phyloP scores from a whole-genome alignment of 495 filamentous ascomycete genomes.

The Penicillium silybi region DNA sequence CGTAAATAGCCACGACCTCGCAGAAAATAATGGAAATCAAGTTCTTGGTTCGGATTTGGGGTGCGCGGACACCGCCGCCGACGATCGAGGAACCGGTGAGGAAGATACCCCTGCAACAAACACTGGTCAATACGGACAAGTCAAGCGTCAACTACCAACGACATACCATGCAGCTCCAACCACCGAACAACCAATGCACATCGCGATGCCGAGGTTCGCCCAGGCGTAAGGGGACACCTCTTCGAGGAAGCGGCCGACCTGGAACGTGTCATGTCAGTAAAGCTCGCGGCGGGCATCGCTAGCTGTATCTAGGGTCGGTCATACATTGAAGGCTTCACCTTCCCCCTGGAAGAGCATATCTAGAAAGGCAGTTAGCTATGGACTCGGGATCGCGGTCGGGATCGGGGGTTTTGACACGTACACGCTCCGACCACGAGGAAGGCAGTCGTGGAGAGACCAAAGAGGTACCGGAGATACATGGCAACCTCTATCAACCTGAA shows the following conservation, averaged over 20 bases:
- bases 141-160: background rate
- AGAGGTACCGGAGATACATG: constrained; percentile 60
- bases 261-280: constrained; percentile 23
- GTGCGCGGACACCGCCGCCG: constrained; percentile 92
- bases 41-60: constrained; percentile 97
- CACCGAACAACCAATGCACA: constrained; percentile 93
- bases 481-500: constrained; percentile 30
- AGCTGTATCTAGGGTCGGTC: constrained; percentile 17
- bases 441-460: constrained; percentile 64
- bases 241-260: constrained; percentile 95
- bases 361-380: constrained; percentile 41
- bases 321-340: constrained; percentile 94
- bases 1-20: constrained; percentile 99
- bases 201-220: constrained; percentile 84
- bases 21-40: constrained; percentile 99
- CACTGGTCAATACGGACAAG: constrained; percentile 23
- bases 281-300: background rate
- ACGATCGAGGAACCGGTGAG: constrained; percentile 98
- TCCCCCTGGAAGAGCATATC: constrained; percentile 98
- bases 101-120: constrained; percentile 82
- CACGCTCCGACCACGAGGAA: constrained; percentile 84
- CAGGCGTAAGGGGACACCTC: constrained; percentile 90
- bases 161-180: constrained; percentile 95
- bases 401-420: constrained; percentile 42
- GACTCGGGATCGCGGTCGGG: constrained; percentile 19